These are phyloP conservation scores for Periconia digitata DNA, from an alignment of 2,329 filamentous ascomycete species.

Conservation along the genomic window DNA sequence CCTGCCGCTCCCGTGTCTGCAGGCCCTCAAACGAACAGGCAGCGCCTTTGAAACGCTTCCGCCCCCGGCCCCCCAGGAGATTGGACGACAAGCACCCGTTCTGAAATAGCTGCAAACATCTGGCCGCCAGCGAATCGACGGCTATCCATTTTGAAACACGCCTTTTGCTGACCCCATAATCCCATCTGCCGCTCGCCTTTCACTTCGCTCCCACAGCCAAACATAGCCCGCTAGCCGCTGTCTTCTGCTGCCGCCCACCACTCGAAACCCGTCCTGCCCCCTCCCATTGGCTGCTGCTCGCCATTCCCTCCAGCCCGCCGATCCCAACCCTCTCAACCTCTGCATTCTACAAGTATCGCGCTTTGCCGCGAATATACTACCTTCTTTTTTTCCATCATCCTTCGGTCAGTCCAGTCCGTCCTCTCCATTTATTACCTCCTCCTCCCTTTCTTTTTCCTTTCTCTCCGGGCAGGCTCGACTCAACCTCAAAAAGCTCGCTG, in stretches of 20 bases:
- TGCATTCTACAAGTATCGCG: conserved; percentile 34
- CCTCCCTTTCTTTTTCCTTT: conserved; percentile 6
- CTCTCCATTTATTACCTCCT: not conserved
- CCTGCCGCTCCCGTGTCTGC: conserved; percentile 24
- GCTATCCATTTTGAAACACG: conserved; percentile 36
- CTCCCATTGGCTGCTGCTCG: conserved; percentile 8
- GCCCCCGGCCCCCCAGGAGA: conserved; percentile 21
- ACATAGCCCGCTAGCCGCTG: conserved; percentile 38
- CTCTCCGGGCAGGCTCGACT: conserved; percentile 20
- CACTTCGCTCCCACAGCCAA: conserved; percentile 27
- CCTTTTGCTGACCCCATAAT: conserved; percentile 29
- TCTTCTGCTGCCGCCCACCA: conserved; percentile 32
- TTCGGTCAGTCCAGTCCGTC: conserved; percentile 33
- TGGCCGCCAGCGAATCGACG: conserved; percentile 26
- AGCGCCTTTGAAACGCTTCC: conserved; percentile 33
- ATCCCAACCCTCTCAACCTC: not conserved
- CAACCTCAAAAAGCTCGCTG: conserved; percentile 24
- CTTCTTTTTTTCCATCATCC: conserved; percentile 1
- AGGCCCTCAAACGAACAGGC: conserved; percentile 32
- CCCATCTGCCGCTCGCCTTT: conserved; percentile 26
- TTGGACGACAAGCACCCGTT: conserved; percentile 36
- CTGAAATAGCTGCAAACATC: conserved; percentile 33
- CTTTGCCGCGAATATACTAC: conserved; percentile 25
- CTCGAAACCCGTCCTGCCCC: conserved; percentile 25
- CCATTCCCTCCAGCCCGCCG: not conserved